A percentile compares a stretch with the other conserved stretches of the same genome.
Evolutionary conservation across 2,329 filamentous ascomycete species (phyloP).

Genomic region (Colletotrichum viniferum): DNA sequence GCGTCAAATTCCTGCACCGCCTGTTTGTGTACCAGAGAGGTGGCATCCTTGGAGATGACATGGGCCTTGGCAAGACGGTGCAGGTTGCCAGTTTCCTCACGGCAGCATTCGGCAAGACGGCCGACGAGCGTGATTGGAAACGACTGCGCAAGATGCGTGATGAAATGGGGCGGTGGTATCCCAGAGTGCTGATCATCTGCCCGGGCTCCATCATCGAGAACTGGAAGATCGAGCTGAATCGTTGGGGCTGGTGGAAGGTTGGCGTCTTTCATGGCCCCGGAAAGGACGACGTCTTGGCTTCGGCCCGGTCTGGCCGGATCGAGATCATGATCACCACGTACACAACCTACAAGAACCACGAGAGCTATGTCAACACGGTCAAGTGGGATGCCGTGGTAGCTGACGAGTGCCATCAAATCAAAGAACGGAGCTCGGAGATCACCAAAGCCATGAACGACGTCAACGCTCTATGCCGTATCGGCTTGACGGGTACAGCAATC

Average conservation of each 20-base stretch:
- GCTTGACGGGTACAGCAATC: constrained; percentile 92
- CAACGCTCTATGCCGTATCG: constrained; percentile 90
- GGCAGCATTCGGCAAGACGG: constrained; percentile 92
- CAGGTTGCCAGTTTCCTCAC: constrained; percentile 94
- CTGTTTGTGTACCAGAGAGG: constrained; percentile 91
- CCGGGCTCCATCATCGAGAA: constrained; percentile 89
- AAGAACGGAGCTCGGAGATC: constrained; percentile 76
- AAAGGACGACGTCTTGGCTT: constrained; percentile 72
- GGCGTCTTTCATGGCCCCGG: constrained; percentile 77
- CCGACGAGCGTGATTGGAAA: constrained; percentile 83
- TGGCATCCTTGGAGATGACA: constrained; percentile 92
- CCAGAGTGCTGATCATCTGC: constrained; percentile 82
- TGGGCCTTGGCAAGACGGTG: constrained; percentile 96
- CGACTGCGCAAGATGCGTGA: constrained; percentile 86
- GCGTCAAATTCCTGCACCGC: constrained; percentile 83
- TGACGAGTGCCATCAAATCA: constrained; percentile 91
- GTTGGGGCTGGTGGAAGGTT: constrained; percentile 96
- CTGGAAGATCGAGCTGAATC: constrained; percentile 83
- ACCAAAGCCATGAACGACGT: constrained; percentile 88
- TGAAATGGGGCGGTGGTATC: constrained; percentile 73
- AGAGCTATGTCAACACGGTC: constrained; percentile 77
- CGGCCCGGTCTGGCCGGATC: constrained; percentile 75
- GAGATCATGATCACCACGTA: constrained; percentile 98
- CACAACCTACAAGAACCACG: constrained; percentile 82
- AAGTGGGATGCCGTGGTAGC: constrained; percentile 94